Evolutionary conservation across 768 basidiomycete species (phyloP), one percentile per base, ranked within the genome.

Genomic region (Mycena vulgaris): DNA sequence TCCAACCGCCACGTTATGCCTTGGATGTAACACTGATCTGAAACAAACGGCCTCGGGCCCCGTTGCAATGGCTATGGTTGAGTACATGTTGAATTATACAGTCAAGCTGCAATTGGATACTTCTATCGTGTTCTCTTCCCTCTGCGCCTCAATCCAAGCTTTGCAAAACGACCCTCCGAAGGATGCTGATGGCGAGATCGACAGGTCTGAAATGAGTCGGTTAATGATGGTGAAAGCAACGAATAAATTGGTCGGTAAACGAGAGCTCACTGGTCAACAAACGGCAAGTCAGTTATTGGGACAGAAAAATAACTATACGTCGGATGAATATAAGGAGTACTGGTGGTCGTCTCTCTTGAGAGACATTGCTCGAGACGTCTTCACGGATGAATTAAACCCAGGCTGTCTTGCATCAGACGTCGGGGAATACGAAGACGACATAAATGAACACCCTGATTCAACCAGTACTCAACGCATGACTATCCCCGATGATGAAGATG

Each of bases 1-100:
- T 53, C 71, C 67, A 17, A n/a, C 28, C 9, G 69, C 66, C 8
- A 49, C 61, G 6, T 27, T 62, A 4, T 62, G 45, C 51, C 35
- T 49, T 21, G 57, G 57, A 28, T 42, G 57, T 58, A 58, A 58
- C 53, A 51, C 31, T 53, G 72, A 70, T 55, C 17, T 42, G 14
- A 73, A 73, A 40, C 68, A 56, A 16, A 70, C 60, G 37, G 68
- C 55, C 10, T 73, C 72, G 23, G 72, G 72, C 19, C 61, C 68
- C 4, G 58, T 66, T 19, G 72, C 72, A 33, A 69, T 69, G 68
- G 68, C 71, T 21, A 64, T 69, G 56, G 45, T 73, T 35, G 28
- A n/a, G n/a, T n/a, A n/a, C n/a, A n/a, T n/a, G n/a, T n/a, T n/a
- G n/a, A n/a, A n/a, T n/a, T n/a, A n/a, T n/a, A n/a, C n/a, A n/a